Conservation (phyloP, 2,329 filamentous ascomycete species). For the Colletotrichum sp. region DNA sequence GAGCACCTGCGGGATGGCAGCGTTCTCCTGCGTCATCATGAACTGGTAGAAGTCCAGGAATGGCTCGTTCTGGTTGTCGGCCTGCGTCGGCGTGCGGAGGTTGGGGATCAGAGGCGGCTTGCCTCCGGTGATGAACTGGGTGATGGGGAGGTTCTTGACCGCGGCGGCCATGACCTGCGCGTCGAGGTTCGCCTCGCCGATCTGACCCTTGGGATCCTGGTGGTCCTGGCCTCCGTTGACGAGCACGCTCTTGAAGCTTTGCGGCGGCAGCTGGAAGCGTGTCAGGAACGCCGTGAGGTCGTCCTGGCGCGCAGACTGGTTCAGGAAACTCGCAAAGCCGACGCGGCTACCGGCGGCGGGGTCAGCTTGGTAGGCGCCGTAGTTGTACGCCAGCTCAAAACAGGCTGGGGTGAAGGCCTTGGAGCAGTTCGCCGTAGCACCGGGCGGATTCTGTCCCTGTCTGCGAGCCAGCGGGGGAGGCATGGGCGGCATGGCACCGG, state of each 20-base stretch:
- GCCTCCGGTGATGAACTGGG: slow-evolving; percentile 30
- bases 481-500: neutral
- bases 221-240: slow-evolving; percentile 46
- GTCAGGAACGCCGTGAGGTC: slow-evolving; percentile 45
- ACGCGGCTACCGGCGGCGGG: slow-evolving; percentile 50
- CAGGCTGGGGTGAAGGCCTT: slow-evolving; percentile 50
- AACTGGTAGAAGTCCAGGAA: slow-evolving; percentile 70
- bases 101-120: slow-evolving; percentile 34
- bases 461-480: neutral
- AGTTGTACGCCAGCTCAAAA: slow-evolving; percentile 53
- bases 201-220: slow-evolving; percentile 33
- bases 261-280: slow-evolving; percentile 42
- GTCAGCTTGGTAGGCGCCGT: slow-evolving; percentile 49
- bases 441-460: slow-evolving; percentile 16
- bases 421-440: slow-evolving; percentile 28
- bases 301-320: slow-evolving; percentile 51
- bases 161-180: slow-evolving; percentile 68
- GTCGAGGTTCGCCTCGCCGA: slow-evolving; percentile 67
- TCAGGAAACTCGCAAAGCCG: slow-evolving; percentile 57
- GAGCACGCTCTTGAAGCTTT: slow-evolving; percentile 47
- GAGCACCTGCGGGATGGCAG: slow-evolving; percentile 63
- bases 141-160: slow-evolving; percentile 34
- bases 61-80: slow-evolving; percentile 65
- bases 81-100: slow-evolving; percentile 25
- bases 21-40: slow-evolving; percentile 55